Percentiles rank a stretch among this genome's conserved stretches.
phyloP scores from a whole-genome alignment of 306 rosid species.

The Hippophae tibetana region DNA sequence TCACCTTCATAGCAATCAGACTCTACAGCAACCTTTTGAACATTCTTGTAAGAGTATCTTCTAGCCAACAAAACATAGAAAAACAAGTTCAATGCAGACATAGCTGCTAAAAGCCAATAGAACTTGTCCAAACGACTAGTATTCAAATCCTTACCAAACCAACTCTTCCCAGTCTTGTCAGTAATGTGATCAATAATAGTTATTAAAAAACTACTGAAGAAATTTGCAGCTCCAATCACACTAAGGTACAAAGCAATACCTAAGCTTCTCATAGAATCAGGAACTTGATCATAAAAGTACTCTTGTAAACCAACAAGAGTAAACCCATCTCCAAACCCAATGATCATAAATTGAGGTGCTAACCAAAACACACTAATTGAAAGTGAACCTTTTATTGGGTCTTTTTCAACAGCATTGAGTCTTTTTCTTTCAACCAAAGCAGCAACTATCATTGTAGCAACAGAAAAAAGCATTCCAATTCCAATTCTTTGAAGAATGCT shows the following conservation, averaged over 20 bases:
- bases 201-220: slow-evolving; percentile 63
- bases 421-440: slow-evolving; percentile 60
- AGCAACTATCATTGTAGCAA: slow-evolving; percentile 48
- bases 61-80: slow-evolving; percentile 66
- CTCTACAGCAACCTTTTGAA: slow-evolving; percentile 57
- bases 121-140: slow-evolving; percentile 75
- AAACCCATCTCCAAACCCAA: slow-evolving; percentile 89
- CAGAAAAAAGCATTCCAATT: slow-evolving; percentile 63
- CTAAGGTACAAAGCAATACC: slow-evolving; percentile 77
- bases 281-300: slow-evolving; percentile 83
- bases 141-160: slow-evolving; percentile 79
- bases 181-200: slow-evolving; percentile 55
- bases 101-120: slow-evolving; percentile 62
- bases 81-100: slow-evolving; percentile 36
- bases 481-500: slow-evolving; percentile 82
- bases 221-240: slow-evolving; percentile 68
- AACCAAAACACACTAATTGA: slow-evolving; percentile 77
- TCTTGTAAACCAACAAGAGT: slow-evolving; percentile 80
- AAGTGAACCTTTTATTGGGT: slow-evolving; percentile 22
- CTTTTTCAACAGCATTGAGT: slow-evolving; percentile 25
- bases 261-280: slow-evolving; percentile 86
- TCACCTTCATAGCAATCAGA: slow-evolving; percentile 40
- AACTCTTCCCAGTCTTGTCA: slow-evolving; percentile 40
- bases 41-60: slow-evolving; percentile 64
- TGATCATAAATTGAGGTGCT: slow-evolving; percentile 63